These are phyloP conservation scores for Asparagopsis taxiformis DNA, from an alignment of 31 red algal species.

Conservation along the genomic window DNA sequence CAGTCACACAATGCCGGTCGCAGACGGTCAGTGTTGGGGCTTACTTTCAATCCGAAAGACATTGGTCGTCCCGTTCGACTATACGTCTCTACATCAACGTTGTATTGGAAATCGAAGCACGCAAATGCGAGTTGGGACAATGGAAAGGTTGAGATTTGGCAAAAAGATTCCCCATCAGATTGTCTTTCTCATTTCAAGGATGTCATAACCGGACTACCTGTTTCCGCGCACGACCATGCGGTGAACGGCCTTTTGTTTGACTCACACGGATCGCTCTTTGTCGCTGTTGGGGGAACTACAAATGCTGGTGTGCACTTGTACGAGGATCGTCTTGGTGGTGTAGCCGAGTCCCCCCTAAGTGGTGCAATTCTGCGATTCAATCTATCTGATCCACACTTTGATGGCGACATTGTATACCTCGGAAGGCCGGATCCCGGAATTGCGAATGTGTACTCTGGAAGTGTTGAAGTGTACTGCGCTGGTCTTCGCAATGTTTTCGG, in stretches of 20 bases:
- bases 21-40: constrained; percentile 39
- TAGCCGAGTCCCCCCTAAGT: constrained; percentile 56
- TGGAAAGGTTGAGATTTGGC: constrained; percentile 56
- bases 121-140: constrained; percentile 44
- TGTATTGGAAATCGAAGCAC: constrained; percentile 38
- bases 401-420: constrained; percentile 59
- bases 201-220: constrained; percentile 56
- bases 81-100: constrained; percentile 43
- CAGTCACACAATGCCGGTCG: constrained; percentile 32
- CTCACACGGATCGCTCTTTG: constrained; percentile 23
- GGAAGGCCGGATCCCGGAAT: constrained; percentile 24
- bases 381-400: constrained; percentile 13
- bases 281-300: constrained; percentile 39
- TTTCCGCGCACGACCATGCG: constrained; percentile 52
- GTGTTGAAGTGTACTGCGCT: constrained; percentile 30
- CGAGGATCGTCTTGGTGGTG: constrained; percentile 17
- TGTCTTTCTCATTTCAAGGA: constrained; percentile 35
- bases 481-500: constrained; percentile 62
- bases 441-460: constrained; percentile 28
- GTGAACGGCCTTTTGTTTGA: constrained; percentile 43
- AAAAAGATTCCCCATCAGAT: neutral
- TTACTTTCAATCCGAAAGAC: constrained; percentile 46
- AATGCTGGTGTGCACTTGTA: constrained; percentile 51
- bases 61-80: constrained; percentile 8
- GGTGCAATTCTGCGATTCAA: constrained; percentile 46